Evolutionary conservation across 1,284 basidiomycete species (phyloP), one percentile per base, ranked within the genome.

Genomic region (Apiotrichum gamsii): DNA sequence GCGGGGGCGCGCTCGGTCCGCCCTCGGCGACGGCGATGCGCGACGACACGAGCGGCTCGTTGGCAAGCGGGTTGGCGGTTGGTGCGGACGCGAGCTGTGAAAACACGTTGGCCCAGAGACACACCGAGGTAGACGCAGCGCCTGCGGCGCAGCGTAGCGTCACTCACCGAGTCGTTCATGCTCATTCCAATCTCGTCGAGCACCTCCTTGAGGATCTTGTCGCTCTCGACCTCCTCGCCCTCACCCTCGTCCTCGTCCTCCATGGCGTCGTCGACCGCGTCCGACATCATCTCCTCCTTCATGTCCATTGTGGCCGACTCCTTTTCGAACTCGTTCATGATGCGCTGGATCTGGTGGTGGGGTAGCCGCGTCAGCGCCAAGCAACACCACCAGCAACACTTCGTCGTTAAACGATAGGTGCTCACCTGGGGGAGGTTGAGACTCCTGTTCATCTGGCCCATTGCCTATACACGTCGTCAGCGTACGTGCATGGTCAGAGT

Each of bases 271-370:
- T 98, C 95, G 9, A 98, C 87, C 1, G 93, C 87, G 54, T 98
- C 95, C 31, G 86, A 89, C 94, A 98, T 98, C 87, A 98, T 95
- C 71, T 96, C 94, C 74, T 97, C 95, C 74, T 97, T 98, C 95
- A 99, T 98, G 72, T 98, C 94, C 95, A 99, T 99, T 69, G 86
- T 88, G 10, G 87, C 83, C 56, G 85, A 94, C 74, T 99, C 95
- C 63, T 84, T 86, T 75, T 98, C 94, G 60, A 99, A 99, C 40
- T 99, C 94, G 60, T 85, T 87, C 86, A 98, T 91, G 67, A 98
- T 97, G 44, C 83, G 82, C 69, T 93, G 89, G 53, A 99, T 97
- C 59, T 83, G 81, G 20, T 25, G 3, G 19, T 14, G 9, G 32
- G 33, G 14, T 40, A 3, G 1, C 5, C 5, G 10, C 10, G 8